Base-by-base conservation (phyloP, 345 rosid genomes). In the sweet orange (Citrus sinensis) region DNA sequence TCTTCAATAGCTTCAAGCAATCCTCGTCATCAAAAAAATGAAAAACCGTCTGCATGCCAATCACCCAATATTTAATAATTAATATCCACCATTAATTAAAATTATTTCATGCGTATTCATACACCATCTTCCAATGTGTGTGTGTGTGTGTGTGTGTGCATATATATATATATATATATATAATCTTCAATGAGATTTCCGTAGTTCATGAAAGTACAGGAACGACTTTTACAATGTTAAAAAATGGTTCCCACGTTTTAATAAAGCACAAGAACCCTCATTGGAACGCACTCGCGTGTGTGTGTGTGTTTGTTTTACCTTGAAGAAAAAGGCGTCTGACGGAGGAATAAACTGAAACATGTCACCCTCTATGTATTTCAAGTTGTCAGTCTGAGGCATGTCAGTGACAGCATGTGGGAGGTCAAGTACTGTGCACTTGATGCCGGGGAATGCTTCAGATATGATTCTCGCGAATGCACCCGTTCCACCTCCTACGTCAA, bases 11-110 rank as follows among this genome's bases (percentile, higher is more conserved):
- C 77, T 82, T 89, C 74, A 85, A 34, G 79, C 88, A 88, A 6
- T 89, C 86, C 20, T 85, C 88, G 27, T 88, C 91, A 25, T 74
- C 74, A 68, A 77, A 85, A 9, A 69, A 84, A 70, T 89, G 91
- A 58, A 88, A 76, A 55, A 85, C 76, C 14, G 60, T 58, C 88
- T 87, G 82, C 56, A 11, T 11, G 14, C 49, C 30, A 16, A 51
- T 16, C 56, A 51, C 22, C 17, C 56, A n/a, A n/a, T n/a, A 51
- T 51, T 16, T 4, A 16, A 51, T 13, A 16, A 51, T 51, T 4
- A 51, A 51, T 51, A 51, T 51, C 17, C 17, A 51, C 16, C 17
- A 51, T 51, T 51, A 51, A 51, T 51, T 51, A 4, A 51, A 42
- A 42, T 2, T 42, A 42, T 42, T 42, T 42, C 14, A 42, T 16